Evolutionary conservation across 2,329 filamentous ascomycete species (phyloP), one percentile per base, ranked within the genome.

Genomic region (Colletotrichum musicola): DNA sequence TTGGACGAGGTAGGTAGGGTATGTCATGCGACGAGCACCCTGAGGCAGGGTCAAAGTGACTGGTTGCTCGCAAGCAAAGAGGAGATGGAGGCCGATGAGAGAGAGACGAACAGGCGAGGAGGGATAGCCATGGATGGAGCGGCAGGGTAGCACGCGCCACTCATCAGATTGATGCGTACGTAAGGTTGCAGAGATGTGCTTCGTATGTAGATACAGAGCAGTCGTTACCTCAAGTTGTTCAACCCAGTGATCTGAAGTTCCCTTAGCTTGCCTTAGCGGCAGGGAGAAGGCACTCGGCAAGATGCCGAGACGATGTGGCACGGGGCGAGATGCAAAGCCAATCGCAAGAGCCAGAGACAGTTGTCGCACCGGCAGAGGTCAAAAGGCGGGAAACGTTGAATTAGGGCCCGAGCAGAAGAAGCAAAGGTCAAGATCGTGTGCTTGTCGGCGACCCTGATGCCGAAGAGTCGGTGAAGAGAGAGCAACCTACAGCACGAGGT

Each of bases 381-480:
- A 40, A 20, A 20, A 27, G 40, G n/a, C 50, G 30, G 57, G 20
- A 12, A 13, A 42, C 13, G 46, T 60, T 35, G 49, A 16, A 13
- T 56, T 40, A 50, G 27, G 42, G 46, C 49, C 44, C 9, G 30
- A 35, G 30, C 30, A 35, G 9, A 35, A 35, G 30, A 35, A 35
- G 30, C 7, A 35, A 35, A 35, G 6, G 6, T 35, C 30, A 35
- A 35, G 30, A 35, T 35, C 6, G 30, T 35, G 30, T 18, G 2
- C 2, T 20, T 47, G 18, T 5, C 16, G 44, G 16, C 18, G 44
- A 18, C 44, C 1, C n/a, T 6, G 16, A 42, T 16, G 27, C 14
- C 38, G 22, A 63, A 63, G 22, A 57, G 64, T 67, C 51, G 59
- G 59, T 63, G 59, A 67, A 62, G 46, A 51, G 44, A 62, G 46